phyloP scores from a whole-genome alignment of 805 yeast genomes.

The Metschnikowia peoriensis region DNA sequence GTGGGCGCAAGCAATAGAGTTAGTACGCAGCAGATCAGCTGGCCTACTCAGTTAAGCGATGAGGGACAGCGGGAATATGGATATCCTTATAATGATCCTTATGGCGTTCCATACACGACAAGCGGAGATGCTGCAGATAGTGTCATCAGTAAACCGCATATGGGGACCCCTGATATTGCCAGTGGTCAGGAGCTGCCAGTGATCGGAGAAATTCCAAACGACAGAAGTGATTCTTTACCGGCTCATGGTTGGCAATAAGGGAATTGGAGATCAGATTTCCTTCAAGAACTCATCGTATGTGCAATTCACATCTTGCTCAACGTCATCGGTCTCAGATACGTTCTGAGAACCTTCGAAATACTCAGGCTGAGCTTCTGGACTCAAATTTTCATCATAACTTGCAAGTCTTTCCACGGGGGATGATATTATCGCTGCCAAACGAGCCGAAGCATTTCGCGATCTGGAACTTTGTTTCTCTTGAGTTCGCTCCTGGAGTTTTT shows the following conservation, averaged over 20 bases:
- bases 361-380: conserved; percentile 38
- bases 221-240: background rate
- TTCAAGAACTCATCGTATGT: conserved; percentile 36
- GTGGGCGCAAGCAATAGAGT: background rate
- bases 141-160: background rate
- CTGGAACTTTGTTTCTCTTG: background rate
- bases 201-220: background rate
- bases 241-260: background rate
- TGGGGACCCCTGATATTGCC: background rate
- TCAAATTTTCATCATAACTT: conserved; percentile 31
- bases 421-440: conserved; percentile 6
- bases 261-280: background rate
- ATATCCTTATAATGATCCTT: conserved; percentile 14
- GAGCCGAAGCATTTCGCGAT: background rate
- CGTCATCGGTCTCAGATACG: conserved; percentile 22
- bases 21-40: conserved; percentile 7
- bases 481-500: background rate
- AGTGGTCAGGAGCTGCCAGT: background rate
- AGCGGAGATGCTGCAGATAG: background rate
- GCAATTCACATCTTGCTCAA: conserved; percentile 33
- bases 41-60: conserved; percentile 11
- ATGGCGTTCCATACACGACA: conserved; percentile 1
- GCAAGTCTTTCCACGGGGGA: conserved; percentile 16
- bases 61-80: conserved; percentile 8
- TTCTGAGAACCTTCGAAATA: conserved; percentile 34